Base-by-base conservation (phyloP, 1,139 yeast species). In the Nadsonia starkeyi-henricii region DNA sequence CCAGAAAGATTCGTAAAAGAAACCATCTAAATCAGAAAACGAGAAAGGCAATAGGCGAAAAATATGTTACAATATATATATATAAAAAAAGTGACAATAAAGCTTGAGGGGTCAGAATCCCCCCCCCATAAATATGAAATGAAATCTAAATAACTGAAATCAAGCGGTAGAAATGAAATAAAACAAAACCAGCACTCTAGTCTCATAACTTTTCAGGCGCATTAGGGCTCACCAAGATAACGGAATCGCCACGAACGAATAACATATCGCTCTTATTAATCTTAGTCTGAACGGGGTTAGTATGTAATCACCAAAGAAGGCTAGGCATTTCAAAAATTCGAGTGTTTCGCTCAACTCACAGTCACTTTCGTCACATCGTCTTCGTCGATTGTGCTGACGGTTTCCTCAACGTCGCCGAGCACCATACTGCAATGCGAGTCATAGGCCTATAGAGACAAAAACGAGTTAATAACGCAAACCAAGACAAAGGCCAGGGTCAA, bases 371-470 rank as follows among this genome's bases (percentile, higher is more conserved):
- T 64, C 3, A 64, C 74, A n/a, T 65, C 65, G 4, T 62, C 71
- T 17, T 72, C 79, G 41, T 71, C 75, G 41, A 78, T 62, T 41
- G 72, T 71, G 60, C 77, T 85, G 47, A 89, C 79, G 9, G 84
- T 84, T 62, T 91, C 99, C 52, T 75, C 76, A 2, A 95, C 96
- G 58, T 93, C 95, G 59, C 97, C 88, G 57, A 91, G 75, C 43
- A 91, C 96, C 75, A 93, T 79, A 64, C 93, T 91, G 66, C 97
- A 91, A 66, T 91, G 97, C 46, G 95, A 84, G 65, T 91, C 97
- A 66, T 85, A 91, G 1, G 96, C 96, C 74, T 70, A 50, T 20
- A 41, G 17, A 33, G 17, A 42, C 48, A 47, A 49, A 50, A 23
- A n/a, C 23, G 5, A 18, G 20, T 21, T 41, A 36, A 20, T 37